phyloP scores from a whole-genome alignment of 148 eudicot species.

The Nepenthes gracilis region DNA sequence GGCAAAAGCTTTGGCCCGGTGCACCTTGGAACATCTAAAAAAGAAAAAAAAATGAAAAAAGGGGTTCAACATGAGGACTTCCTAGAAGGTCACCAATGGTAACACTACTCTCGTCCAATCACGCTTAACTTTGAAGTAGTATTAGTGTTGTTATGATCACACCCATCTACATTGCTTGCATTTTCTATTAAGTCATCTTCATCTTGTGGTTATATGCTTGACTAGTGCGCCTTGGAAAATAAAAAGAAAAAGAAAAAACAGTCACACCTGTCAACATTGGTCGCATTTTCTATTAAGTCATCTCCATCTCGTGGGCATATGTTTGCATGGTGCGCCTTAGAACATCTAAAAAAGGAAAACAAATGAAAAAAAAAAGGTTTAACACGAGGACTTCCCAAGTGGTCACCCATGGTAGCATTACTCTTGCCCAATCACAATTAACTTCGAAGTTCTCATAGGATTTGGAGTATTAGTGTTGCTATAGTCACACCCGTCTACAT shows the following conservation, averaged over 20 bases:
- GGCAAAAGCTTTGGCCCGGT: too few species aligned
- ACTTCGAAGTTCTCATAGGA: constrained; percentile 11
- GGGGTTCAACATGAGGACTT: background rate
- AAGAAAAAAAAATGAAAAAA: too few species aligned
- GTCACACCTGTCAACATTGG: background rate
- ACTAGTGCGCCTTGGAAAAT: too few species aligned
- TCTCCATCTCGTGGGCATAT: background rate
- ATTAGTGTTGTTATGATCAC: background rate
- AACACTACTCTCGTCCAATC: background rate
- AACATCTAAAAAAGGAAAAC: background rate
- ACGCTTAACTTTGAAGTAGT: background rate
- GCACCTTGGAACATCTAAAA: too few species aligned
- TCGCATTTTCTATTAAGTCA: background rate
- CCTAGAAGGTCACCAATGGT: background rate
- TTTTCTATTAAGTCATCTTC: too few species aligned
- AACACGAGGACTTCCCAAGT: background rate
- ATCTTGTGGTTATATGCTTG: too few species aligned
- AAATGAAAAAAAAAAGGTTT: background rate
- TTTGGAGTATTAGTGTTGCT: constrained; percentile 14
- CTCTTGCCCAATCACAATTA: background rate
- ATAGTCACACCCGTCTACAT: constrained; percentile 10
- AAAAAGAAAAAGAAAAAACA: too few species aligned
- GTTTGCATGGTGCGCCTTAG: background rate
- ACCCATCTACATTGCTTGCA: background rate
- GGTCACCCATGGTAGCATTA: background rate